Evolutionary conservation across 345 rosid genomes (phyloP).

Genomic region (Melastoma malabathricum): DNA sequence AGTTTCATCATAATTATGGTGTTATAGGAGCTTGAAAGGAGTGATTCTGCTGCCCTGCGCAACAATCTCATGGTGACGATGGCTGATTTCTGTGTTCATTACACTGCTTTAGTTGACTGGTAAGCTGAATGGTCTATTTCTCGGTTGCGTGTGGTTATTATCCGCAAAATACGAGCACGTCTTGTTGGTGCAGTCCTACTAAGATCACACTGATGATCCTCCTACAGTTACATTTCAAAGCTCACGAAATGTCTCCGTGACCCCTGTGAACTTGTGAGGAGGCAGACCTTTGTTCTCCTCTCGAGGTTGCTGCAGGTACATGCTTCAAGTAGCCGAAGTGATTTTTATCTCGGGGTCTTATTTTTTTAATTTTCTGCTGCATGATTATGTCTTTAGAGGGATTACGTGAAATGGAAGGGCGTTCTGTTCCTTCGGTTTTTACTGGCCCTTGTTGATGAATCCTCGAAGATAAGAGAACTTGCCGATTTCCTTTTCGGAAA

Average conservation of each 20-base stretch:
- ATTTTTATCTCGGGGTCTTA: too few species aligned
- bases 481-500: slow-evolving; percentile 81
- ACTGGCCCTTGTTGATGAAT: slow-evolving; percentile 80
- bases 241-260: slow-evolving; percentile 75
- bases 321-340: not conserved
- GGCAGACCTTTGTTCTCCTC: slow-evolving; percentile 86
- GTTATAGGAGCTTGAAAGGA: slow-evolving; percentile 79
- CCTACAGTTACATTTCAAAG: slow-evolving; percentile 65
- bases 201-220: too few species aligned
- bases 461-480: slow-evolving; percentile 77
- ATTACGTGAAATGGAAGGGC: slow-evolving; percentile 98
- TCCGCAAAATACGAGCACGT: too few species aligned
- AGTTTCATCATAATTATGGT: not conserved
- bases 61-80: slow-evolving; percentile 79
- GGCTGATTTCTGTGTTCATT: slow-evolving; percentile 90
- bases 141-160: too few species aligned
- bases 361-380: not conserved
- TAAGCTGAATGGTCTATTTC: slow-evolving; percentile 20
- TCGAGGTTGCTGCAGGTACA: slow-evolving; percentile 86
- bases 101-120: slow-evolving; percentile 92
- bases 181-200: too few species aligned
- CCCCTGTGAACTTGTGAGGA: slow-evolving; percentile 81
- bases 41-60: slow-evolving; percentile 78
- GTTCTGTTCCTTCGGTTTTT: slow-evolving; percentile 79
- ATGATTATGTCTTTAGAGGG: slow-evolving; percentile 40